A percentile compares a stretch with the other conserved stretches of the same genome.
Evolutionary conservation across 1,284 basidiomycete genomes (phyloP).

Genomic region (Moniliella sp.): DNA sequence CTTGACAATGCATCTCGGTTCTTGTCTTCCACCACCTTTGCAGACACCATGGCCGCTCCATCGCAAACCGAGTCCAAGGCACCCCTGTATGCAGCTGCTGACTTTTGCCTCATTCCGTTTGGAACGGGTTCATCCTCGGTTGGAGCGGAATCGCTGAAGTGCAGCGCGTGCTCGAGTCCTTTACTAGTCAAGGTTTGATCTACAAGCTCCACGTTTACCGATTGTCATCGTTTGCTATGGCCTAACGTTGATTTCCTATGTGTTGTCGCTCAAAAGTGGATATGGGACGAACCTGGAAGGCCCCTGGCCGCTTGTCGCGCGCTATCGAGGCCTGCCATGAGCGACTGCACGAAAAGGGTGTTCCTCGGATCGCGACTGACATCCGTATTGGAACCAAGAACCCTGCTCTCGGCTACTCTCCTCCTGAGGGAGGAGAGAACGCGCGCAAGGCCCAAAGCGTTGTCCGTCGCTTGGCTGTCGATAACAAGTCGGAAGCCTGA

Average conservation of each 20-base stretch:
- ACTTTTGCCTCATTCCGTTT: neutral
- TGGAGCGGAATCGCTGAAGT: neutral
- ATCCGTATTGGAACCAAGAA: conserved; percentile 25
- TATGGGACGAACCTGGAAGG: conserved; percentile 33
- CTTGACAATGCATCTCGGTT: too few species aligned
- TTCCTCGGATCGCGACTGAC: conserved; percentile 28
- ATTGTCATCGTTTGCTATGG: too few species aligned
- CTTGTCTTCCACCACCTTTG: too few species aligned
- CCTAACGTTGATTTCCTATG: too few species aligned
- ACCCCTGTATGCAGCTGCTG: too few species aligned
- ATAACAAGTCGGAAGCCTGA: too few species aligned
- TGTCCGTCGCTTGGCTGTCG: neutral
- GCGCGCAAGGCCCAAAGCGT: neutral
- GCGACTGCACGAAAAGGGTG: conserved; percentile 26
- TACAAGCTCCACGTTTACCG: neutral
- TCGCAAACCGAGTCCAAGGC: too few species aligned
- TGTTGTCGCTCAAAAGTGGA: conserved; percentile 17
- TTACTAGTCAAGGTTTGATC: neutral
- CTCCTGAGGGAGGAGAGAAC: too few species aligned
- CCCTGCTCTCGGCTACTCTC: too few species aligned
- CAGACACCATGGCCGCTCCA: too few species aligned
- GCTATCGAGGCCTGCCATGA: conserved; percentile 28
- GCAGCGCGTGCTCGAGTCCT: neutral
- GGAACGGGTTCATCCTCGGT: neutral
- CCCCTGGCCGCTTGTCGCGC: conserved; percentile 9